Conservation (phyloP, 352 stramenopile species). For the Pythium guiyangense region DNA sequence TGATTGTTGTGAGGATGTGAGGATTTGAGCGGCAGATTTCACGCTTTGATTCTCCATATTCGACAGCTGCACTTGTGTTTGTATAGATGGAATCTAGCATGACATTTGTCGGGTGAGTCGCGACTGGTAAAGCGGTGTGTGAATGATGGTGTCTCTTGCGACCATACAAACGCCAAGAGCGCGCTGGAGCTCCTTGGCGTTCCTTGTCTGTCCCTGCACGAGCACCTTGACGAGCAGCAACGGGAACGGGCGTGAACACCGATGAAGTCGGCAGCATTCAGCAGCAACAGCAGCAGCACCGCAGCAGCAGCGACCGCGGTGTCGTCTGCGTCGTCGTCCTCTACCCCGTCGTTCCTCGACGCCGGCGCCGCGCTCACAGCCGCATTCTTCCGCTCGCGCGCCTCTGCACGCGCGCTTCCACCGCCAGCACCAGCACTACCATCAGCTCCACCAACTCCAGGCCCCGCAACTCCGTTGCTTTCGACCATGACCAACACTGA, state of each 20-base stretch:
- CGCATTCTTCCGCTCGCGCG: neutral
- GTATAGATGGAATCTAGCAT: neutral
- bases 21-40: too few relatives aligned
- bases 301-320: too few relatives aligned
- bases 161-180: conserved; percentile 5
- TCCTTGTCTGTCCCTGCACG: neutral
- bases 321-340: neutral
- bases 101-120: neutral
- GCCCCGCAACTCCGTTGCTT: neutral
- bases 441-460: too few relatives aligned
- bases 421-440: neutral
- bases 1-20: neutral
- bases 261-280: conserved; percentile 13
- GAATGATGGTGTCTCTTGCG: conserved; percentile 1
- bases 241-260: conserved; percentile 7
- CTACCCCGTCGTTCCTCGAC: neutral
- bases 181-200: conserved; percentile 1
- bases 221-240: neutral
- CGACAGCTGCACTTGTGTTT: too few relatives aligned
- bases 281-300: too few relatives aligned
- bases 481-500: conserved; percentile 21
- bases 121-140: neutral
- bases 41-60: too few relatives aligned
- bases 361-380: neutral
- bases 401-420: neutral